phyloP scores from a whole-genome alignment of 139 green algal species.

The Auxenochlorella pyrenoidosa region DNA sequence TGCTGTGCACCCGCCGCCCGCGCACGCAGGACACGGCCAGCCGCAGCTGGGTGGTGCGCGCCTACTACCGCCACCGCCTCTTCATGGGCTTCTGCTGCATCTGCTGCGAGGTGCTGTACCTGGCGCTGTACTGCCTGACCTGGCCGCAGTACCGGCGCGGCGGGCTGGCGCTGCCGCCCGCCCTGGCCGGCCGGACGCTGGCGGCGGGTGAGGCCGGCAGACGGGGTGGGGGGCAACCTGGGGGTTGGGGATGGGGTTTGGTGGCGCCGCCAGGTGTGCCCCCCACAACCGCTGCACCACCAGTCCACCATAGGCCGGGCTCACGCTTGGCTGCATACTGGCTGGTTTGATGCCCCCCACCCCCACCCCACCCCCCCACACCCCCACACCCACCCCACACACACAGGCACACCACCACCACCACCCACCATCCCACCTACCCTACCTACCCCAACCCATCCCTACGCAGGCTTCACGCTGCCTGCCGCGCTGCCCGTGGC shows the following conservation, averaged over 20 bases:
- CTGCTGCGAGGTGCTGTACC: constrained; percentile 78
- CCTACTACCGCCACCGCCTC: constrained; percentile 91
- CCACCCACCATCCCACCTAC: too few relatives aligned
- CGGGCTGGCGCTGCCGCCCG: constrained; percentile 32
- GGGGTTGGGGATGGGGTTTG: neutral
- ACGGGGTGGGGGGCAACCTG: too few relatives aligned
- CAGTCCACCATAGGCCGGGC: too few relatives aligned
- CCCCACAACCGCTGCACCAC: too few relatives aligned
- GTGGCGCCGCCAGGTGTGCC: neutral
- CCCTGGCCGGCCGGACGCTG: neutral
- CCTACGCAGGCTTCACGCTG: constrained; percentile 7
- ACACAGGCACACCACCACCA: neutral
- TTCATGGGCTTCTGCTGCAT: constrained; percentile 99
- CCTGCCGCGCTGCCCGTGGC: neutral
- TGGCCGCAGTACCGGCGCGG: constrained; percentile 31
- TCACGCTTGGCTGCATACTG: neutral
- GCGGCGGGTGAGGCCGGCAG: neutral
- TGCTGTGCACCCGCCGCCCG: neutral
- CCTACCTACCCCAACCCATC: too few relatives aligned
- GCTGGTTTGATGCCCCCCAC: too few relatives aligned
- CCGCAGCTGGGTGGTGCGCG: constrained; percentile 79
- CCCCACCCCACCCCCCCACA: too few relatives aligned
- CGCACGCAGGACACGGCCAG: constrained; percentile 71
- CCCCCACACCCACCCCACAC: neutral
- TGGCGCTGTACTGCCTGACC: constrained; percentile 51